Percentiles rank a stretch among this genome's conserved stretches.
These are phyloP conservation scores for Rosa lucieae DNA, from an alignment of 306 rosid genomes.

Conservation along the genomic window DNA sequence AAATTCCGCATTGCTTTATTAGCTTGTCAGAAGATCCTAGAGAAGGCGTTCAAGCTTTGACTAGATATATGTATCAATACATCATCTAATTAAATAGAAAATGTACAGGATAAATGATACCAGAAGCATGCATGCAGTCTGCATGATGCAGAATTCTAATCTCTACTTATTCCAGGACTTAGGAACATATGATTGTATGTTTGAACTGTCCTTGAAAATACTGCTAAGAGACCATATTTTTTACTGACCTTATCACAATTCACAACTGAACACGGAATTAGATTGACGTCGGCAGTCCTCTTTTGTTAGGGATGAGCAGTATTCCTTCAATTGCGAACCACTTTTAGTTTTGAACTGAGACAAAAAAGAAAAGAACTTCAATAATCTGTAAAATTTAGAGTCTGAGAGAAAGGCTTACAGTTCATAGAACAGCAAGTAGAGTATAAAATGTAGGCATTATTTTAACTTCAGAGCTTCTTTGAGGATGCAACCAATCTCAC, in stretches of 20 bases:
- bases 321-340: too few relatives aligned
- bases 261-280: constrained; percentile 36
- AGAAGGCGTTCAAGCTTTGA: not conserved
- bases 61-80: not conserved
- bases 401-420: not conserved
- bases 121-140: not conserved
- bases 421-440: not conserved
- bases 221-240: constrained; percentile 11
- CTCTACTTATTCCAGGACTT: not conserved
- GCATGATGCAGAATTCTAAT: not conserved
- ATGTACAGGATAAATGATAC: not conserved
- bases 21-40: not conserved
- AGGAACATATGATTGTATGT: not conserved
- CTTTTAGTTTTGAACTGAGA: not conserved
- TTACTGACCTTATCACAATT: not conserved
- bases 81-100: not conserved
- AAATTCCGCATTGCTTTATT: not conserved
- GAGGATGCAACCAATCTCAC: not conserved
- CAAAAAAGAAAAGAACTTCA: not conserved
- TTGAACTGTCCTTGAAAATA: not conserved
- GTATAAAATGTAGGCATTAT: not conserved
- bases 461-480: not conserved
- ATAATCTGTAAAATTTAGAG: not conserved
- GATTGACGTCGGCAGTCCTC: constrained; percentile 37
- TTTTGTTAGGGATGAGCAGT: constrained; percentile 50